phyloP scores from a whole-genome alignment of 1,284 basidiomycete species.

The Leccinum fallax region DNA sequence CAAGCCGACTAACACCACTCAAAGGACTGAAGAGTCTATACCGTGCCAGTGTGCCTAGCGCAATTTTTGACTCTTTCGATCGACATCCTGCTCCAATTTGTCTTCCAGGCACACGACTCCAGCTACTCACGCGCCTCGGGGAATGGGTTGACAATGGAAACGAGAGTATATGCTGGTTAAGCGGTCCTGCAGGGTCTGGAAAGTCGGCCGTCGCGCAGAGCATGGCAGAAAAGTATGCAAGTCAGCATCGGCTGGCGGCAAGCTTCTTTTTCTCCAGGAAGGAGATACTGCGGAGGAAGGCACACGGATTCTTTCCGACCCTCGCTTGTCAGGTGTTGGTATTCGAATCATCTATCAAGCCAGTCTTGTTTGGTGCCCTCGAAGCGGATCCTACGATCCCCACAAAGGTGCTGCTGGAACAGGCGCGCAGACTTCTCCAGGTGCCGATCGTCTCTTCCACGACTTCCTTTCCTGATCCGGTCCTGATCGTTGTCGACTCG shows the following conservation, averaged over 20 bases:
- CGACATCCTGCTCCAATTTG: conserved; percentile 26
- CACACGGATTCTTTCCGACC: conserved; percentile 23
- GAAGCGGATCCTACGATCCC: conserved; percentile 18
- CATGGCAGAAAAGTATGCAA: conserved; percentile 23
- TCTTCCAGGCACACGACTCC: conserved; percentile 26
- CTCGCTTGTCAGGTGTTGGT: conserved; percentile 18
- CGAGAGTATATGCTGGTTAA: conserved; percentile 25
- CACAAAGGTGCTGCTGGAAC: conserved; percentile 22
- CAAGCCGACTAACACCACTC: neutral
- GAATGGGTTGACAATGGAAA: conserved; percentile 14
- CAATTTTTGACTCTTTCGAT: conserved; percentile 23
- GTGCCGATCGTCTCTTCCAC: conserved; percentile 14
- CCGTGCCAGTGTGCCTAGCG: conserved; percentile 17
- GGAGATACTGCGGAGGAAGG: conserved; percentile 20
- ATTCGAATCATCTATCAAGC: conserved; percentile 17
- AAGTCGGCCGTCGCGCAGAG: conserved; percentile 28
- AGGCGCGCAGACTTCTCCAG: conserved; percentile 19
- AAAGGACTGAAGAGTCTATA: conserved; percentile 19
- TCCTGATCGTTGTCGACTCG: conserved; percentile 26
- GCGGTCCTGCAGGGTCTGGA: conserved; percentile 25
- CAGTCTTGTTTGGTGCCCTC: conserved; percentile 13
- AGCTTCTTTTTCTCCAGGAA: conserved; percentile 30
- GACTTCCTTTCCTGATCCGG: conserved; percentile 7
- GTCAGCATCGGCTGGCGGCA: conserved; percentile 18
- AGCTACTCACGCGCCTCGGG: conserved; percentile 15